These are phyloP conservation scores for Geoglossum cookeanum DNA, from an alignment of 2,329 filamentous ascomycete species.

Conservation along the genomic window DNA sequence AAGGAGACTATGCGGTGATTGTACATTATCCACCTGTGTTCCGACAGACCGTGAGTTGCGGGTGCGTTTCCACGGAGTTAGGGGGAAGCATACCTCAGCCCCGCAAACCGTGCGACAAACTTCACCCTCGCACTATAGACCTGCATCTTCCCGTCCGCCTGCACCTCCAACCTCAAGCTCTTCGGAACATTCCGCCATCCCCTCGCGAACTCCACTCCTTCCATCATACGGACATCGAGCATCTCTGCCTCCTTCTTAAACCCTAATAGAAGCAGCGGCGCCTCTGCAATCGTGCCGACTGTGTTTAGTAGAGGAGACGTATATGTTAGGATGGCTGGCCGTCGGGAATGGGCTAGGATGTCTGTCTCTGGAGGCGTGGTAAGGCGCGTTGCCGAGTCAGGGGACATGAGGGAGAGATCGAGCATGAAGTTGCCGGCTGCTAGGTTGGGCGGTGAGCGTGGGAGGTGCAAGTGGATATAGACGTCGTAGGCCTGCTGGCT, in stretches of 20 bases:
- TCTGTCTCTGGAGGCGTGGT: constrained; percentile 10
- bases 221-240: constrained; percentile 52
- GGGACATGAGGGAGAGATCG: constrained; percentile 47
- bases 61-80: not conserved
- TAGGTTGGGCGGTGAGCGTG: constrained; percentile 57
- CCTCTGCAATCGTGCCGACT: constrained; percentile 38
- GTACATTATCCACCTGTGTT: constrained; percentile 60
- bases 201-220: constrained; percentile 45
- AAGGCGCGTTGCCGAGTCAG: constrained; percentile 7
- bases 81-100: constrained; percentile 33
- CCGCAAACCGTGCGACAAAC: constrained; percentile 56
- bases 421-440: constrained; percentile 89
- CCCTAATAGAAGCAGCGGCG: constrained; percentile 52
- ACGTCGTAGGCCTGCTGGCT: constrained; percentile 72
- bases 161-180: constrained; percentile 43
- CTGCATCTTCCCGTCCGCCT: constrained; percentile 50
- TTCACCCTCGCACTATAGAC: constrained; percentile 52
- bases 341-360: constrained; percentile 43
- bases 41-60: not conserved
- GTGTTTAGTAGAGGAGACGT: constrained; percentile 47
- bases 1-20: constrained; percentile 56
- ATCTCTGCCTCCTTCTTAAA: constrained; percentile 43
- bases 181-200: constrained; percentile 33
- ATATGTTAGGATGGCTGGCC: constrained; percentile 67
- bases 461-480: constrained; percentile 52